Evolutionary conservation across 2,329 filamentous ascomycete genomes (phyloP), one percentile per base, ranked within the genome.

Genomic region (Xylariales sp.): DNA sequence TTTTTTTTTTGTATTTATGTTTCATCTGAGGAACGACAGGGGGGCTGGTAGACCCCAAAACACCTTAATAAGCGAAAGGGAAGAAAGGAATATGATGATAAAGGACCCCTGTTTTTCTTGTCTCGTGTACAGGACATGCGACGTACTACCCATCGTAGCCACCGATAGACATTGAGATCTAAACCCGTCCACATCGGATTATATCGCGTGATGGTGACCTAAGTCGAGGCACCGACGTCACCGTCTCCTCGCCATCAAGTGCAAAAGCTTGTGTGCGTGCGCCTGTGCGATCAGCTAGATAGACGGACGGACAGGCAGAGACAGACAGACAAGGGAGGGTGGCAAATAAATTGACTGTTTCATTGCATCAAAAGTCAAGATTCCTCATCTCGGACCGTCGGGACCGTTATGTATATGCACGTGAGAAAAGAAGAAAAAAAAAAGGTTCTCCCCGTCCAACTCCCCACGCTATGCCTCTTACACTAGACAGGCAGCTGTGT

Each of bases 81-180:
- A 55, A 50, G 55, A 48, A 48, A 41, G 39, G 14, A 28, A 48
- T 52, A 52, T 52, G 62, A 62, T 62, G 43, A 54, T n/a, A 41
- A 41, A 66, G 6, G 41, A 55, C 55, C 64, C 59, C 50, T 63
- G 59, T 32, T 58, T 36, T 46, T 41, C 16, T 48, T 14, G 36
- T 52, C 30, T 59, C 23, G 23, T 30, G 34, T 4, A 23, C 10
- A 14, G 23, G 18, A 41, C n/a, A 41, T 41, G 14, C 36, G 39
- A 41, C 39, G 12, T 12, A 12, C 39, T 60, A 53, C 28, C 50
- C 53, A 45, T 28, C 46, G 18, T 18, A 14, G 16, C 34, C 48
- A 50, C 60, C 61, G 68, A 68, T 70, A 49, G 41, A 58, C 18
- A 52, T 65, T 64, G 45, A 63, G 65, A 70, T 63, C 65, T 46